Conservation (phyloP, 2,329 filamentous ascomycete genomes). For the Drechslera avenae region DNA sequence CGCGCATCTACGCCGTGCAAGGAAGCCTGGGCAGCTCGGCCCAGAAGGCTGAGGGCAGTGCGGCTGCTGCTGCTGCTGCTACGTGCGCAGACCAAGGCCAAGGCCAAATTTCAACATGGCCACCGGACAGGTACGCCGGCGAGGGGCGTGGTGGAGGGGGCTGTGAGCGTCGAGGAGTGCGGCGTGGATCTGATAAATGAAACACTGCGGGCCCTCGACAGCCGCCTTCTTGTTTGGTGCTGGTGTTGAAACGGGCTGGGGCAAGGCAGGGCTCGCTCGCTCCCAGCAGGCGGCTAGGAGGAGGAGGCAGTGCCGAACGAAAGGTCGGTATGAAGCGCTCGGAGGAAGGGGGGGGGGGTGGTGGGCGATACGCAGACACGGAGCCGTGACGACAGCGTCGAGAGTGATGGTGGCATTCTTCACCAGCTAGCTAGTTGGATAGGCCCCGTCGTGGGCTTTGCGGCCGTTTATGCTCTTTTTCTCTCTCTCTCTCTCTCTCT, state of each 20-base stretch:
- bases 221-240: constrained; percentile 32
- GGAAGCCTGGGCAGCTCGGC: background rate
- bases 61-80: constrained; percentile 9
- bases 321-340: constrained; percentile 25
- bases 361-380: constrained; percentile 34
- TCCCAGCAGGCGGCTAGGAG: constrained; percentile 30
- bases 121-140: too few relatives aligned
- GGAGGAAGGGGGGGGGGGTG: constrained; percentile 8
- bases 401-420: too few relatives aligned
- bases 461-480: too few relatives aligned
- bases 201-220: constrained; percentile 26
- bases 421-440: too few relatives aligned
- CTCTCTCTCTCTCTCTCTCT: too few relatives aligned
- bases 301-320: constrained; percentile 32
- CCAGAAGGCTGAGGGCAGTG: background rate
- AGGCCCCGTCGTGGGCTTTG: too few relatives aligned
- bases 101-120: too few relatives aligned
- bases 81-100: constrained; percentile 7
- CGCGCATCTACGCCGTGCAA: constrained; percentile 9
- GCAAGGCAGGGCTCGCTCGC: constrained; percentile 7
- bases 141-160: background rate
- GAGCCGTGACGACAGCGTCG: background rate
- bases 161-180: constrained; percentile 12
- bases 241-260: constrained; percentile 20
- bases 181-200: constrained; percentile 30